Evolutionary conservation across 129 eudicot species (phyloP), one percentile per base, ranked within the genome.

Genomic region (Silybum marianum): DNA sequence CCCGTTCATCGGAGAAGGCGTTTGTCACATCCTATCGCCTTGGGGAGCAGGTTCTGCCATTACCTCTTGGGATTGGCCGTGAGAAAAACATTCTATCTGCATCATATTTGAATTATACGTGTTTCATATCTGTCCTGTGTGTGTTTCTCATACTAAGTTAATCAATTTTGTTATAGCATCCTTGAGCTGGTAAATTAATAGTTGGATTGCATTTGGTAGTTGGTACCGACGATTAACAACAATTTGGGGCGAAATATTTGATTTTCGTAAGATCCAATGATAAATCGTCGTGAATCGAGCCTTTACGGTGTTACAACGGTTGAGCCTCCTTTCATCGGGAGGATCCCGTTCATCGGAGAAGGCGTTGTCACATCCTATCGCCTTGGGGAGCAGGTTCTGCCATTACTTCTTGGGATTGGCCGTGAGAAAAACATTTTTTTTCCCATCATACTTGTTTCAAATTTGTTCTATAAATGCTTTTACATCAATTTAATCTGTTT

Each of bases 11-110:
- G 73, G 73, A 69, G 44, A 28, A 12, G 73, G 73, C 73, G 44
- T 69, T n/a, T 69, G 40, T 69, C 73, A 69, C 58, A 32, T 32
- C 36, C 36, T 32, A 32, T 32, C 36, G 36, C 36, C 36, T 32
- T 32, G 36, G 36, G 36, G 25, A 69, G 77, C 77, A 69, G 66
- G 60, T 36, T 69, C 83, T 79, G 83, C 83, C 58, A 42, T 79
- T 70, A 46, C 18, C 18, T 46, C 0, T 46, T 46, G 18, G 13
- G 13, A 42, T 42, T 42, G 51, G 51, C 14, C 14, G 51, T 42
- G 51, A 42, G 13, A 42, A 42, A 42, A 42, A 42, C 13, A 42
- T 9, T 80, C n/a, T n/a, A n/a, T n/a, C n/a, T n/a, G n/a, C n/a
- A n/a, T n/a, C n/a, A n/a, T n/a, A n/a, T n/a, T n/a, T n/a, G n/a